phyloP scores from a whole-genome alignment of 2,329 filamentous ascomycete species.

The Colletotrichum plurivorum region DNA sequence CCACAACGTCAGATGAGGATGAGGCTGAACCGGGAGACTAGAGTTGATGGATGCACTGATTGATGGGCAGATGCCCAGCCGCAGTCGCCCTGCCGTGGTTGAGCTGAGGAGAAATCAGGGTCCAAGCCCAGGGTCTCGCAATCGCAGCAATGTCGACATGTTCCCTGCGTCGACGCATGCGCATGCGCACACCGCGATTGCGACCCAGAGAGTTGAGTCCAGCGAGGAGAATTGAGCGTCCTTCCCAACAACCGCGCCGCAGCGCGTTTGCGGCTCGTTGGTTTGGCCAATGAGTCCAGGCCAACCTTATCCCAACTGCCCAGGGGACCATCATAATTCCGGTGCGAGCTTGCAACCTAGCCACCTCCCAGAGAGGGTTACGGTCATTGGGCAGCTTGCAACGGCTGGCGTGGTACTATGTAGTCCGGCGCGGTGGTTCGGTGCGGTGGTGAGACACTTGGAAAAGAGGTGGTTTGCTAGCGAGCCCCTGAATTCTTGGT shows the following conservation, averaged over 20 bases:
- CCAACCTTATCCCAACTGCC: no score
- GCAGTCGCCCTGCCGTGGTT: constrained; percentile 8
- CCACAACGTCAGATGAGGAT: not conserved
- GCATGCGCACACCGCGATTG: not conserved
- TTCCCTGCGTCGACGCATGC: not conserved
- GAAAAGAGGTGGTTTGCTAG: constrained; percentile 8
- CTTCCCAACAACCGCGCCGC: not conserved
- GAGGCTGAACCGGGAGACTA: constrained; percentile 31
- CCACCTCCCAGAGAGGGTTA: not conserved
- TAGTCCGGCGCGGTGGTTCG: not conserved
- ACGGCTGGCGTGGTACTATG: constrained; percentile 21
- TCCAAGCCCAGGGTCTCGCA: constrained; percentile 7
- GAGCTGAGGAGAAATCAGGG: constrained; percentile 16
- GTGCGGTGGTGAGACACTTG: constrained; percentile 25
- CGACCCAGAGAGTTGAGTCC: constrained; percentile 13
- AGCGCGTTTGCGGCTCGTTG: not conserved
- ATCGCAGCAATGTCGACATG: not conserved
- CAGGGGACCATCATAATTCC: no score
- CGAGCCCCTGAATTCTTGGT: constrained; percentile 25
- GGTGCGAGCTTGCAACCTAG: no score
- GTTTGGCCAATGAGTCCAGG: not conserved
- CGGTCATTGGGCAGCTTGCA: constrained; percentile 7
- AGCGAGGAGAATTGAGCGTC: not conserved
- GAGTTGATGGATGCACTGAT: not conserved
- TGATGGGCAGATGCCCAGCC: not conserved